Evolutionary conservation across 139 green algal genomes (phyloP).

Genomic region (Pleodorina starrii): DNA sequence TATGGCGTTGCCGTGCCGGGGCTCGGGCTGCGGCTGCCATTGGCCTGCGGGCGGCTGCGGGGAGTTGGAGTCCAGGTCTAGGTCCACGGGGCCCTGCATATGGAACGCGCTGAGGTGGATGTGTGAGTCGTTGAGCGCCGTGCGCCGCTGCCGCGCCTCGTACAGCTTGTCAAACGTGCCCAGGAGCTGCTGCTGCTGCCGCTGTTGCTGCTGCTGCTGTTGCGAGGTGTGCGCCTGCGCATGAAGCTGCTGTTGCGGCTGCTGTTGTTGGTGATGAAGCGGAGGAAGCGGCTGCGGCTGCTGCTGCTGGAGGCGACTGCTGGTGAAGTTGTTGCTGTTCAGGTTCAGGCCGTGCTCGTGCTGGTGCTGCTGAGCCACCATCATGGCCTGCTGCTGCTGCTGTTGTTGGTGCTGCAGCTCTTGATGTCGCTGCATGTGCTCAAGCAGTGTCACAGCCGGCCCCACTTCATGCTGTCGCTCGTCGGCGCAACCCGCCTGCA

Average conservation of each 20-base stretch:
- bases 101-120: conserved; percentile 28
- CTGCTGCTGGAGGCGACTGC: not conserved
- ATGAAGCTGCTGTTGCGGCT: conserved; percentile 19
- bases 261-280: not conserved
- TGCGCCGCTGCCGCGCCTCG: not conserved
- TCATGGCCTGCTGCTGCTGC: conserved; percentile 14
- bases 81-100: not conserved
- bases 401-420: not conserved
- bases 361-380: no score
- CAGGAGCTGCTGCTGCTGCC: not conserved
- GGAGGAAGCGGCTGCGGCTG: not conserved
- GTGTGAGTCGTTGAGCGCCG: not conserved
- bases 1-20: not conserved
- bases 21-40: not conserved
- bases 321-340: no score
- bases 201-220: conserved; percentile 9
- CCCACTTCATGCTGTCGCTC: not conserved
- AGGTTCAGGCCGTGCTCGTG: no score
- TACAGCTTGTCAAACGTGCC: not conserved
- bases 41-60: no score
- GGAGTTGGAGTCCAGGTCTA: not conserved
- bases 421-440: not conserved
- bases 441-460: not conserved
- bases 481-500: not conserved
- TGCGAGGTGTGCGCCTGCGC: not conserved